Evolutionary conservation across 495 filamentous ascomycete genomes (phyloP).

Genomic region (Penicillium paxilli): DNA sequence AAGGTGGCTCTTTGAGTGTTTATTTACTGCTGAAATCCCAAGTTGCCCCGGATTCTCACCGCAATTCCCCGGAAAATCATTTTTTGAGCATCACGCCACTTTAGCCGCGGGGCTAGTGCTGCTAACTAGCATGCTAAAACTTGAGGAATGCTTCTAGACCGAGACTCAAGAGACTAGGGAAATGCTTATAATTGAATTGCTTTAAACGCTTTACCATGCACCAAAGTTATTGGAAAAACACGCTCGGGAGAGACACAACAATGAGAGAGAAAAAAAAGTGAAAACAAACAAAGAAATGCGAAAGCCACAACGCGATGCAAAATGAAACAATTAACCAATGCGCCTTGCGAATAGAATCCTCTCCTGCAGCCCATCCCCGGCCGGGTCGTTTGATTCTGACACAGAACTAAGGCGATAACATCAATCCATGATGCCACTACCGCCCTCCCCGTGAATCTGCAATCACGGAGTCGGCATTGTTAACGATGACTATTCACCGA

Average conservation of each 20-base stretch:
- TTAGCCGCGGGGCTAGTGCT: too few species aligned
- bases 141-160: too few species aligned
- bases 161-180: neutral
- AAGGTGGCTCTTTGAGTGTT: too few species aligned
- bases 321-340: neutral
- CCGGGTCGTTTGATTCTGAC: neutral
- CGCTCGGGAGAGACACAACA: too few species aligned
- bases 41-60: neutral
- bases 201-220: neutral
- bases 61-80: neutral
- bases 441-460: too few species aligned
- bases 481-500: neutral
- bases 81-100: too few species aligned
- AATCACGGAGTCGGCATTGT: neutral
- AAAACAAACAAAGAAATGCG: too few species aligned
- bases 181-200: neutral
- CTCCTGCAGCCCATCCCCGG: neutral
- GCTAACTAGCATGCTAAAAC: too few species aligned
- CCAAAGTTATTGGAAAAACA: too few species aligned
- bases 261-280: neutral
- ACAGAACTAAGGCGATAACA: too few species aligned
- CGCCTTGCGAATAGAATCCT: neutral
- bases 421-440: too few species aligned
- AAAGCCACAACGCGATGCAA: too few species aligned
- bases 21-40: neutral